phyloP scores from a whole-genome alignment of 2,329 filamentous ascomycete genomes.

The Sporothrix sp. region DNA sequence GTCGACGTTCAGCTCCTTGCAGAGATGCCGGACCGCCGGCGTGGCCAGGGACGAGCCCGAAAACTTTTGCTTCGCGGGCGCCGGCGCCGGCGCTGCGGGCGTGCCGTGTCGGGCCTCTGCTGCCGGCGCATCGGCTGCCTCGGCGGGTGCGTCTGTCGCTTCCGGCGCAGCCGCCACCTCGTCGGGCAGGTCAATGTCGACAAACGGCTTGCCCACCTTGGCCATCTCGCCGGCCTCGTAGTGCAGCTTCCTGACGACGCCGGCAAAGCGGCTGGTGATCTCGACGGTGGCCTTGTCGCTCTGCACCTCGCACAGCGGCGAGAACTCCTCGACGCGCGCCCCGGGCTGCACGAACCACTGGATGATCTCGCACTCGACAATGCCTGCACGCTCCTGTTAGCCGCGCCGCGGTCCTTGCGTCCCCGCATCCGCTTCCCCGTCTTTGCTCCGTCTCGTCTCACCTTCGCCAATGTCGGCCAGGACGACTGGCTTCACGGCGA shows the following conservation, averaged over 20 bases:
- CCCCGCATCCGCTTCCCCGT: constrained; percentile 21
- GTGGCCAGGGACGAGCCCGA: constrained; percentile 61
- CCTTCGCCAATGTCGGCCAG: constrained; percentile 83
- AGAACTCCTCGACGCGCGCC: constrained; percentile 93
- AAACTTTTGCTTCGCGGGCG: constrained; percentile 46
- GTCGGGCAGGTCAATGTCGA: constrained; percentile 88
- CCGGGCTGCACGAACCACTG: constrained; percentile 99
- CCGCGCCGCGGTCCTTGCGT: neutral
- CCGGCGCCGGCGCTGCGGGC: neutral
- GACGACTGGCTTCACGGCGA: constrained; percentile 66
- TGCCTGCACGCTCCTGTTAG: constrained; percentile 46
- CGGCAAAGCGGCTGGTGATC: constrained; percentile 92
- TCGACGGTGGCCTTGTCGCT: constrained; percentile 88
- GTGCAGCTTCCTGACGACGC: constrained; percentile 90
- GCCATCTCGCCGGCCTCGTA: constrained; percentile 96
- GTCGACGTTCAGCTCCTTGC: constrained; percentile 67
- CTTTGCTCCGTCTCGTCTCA: constrained; percentile 22
- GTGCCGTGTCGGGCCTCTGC: neutral
- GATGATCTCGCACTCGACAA: constrained; percentile 96
- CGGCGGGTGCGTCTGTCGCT: neutral
- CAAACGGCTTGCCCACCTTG: constrained; percentile 84
- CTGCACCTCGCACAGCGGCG: constrained; percentile 94
- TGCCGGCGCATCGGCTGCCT: constrained; percentile 16
- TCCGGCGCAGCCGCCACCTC: constrained; percentile 39
- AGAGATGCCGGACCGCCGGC: constrained; percentile 81